Conservation (phyloP, 2,329 filamentous ascomycete genomes). For the Colletotrichum higginsianum region DNA sequence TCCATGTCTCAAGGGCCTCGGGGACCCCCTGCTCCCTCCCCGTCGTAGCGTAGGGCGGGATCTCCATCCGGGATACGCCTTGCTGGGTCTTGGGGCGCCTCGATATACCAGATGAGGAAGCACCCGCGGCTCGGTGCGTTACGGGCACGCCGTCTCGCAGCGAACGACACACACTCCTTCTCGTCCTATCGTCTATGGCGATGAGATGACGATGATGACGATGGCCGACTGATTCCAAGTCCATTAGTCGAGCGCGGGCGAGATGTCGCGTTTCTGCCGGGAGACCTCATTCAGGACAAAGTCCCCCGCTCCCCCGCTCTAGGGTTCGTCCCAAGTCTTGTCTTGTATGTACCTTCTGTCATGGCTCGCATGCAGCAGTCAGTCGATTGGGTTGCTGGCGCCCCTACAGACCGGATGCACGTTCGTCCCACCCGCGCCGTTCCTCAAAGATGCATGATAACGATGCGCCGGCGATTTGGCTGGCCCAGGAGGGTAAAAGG, state of each 20-base stretch:
- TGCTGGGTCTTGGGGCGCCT: constrained; percentile 12
- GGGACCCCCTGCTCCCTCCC: neutral
- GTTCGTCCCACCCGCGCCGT: neutral
- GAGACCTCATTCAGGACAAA: neutral
- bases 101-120: constrained; percentile 21
- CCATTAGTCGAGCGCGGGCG: no score
- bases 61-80: constrained; percentile 23
- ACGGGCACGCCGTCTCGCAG: neutral
- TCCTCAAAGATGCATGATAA: neutral
- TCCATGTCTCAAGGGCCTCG: constrained; percentile 18
- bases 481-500: no score
- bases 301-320: no score
- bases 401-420: neutral
- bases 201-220: neutral
- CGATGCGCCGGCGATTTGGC: neutral
- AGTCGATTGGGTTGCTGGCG: neutral
- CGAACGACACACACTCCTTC: neutral
- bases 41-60: constrained; percentile 15
- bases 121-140: neutral
- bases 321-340: neutral
- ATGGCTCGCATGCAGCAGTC: neutral
- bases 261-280: neutral
- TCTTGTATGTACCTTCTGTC: neutral
- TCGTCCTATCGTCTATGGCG: neutral
- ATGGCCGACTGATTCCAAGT: no score